Evolutionary conservation across 345 rosid species (phyloP), one percentile per base, ranked within the genome.

Genomic region (Gossypium mustelinum): DNA sequence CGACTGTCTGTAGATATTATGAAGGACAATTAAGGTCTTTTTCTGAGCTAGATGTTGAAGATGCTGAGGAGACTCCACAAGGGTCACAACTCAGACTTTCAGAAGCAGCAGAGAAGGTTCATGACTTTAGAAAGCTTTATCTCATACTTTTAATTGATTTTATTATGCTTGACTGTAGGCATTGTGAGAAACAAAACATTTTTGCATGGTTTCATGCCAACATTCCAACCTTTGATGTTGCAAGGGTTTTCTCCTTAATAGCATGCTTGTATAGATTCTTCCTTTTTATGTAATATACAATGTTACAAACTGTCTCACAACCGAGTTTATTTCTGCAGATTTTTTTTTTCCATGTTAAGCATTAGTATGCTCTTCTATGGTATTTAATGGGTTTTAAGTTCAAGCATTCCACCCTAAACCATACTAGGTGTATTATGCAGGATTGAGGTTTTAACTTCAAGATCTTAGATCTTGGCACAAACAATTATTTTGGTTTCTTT

Each of bases 91-190:
- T 86, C 77, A 83, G 89, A 81, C 85, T 91, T 56, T 81, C 85
- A 11, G 97, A 93, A 72, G 99, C 94, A 77, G 98, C 98, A 79
- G 89, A 89, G 84, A 90, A 95, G 98, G 99, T 95, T 81, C 66
- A 6, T 60, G 55, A 24, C 34, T 62, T n/a, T 39, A 75, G 39
- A 34, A 65, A 20, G 44, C 54, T 75, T 66, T 43, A 34, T 24
- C 20, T 39, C 29, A 54, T 44, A 20, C 45, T 47, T 59, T 29
- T 11, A 20, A 59, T n/a, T 14, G 27, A 13, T 67, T 75, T 54
- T 18, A 63, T 44, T 54, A 22, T 73, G 25, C 56, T 20, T 60
- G 55, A 47, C 24, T 9, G n/a, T 25, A 14, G 57, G 10, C 24
- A 16, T 68, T 39, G 34, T 56, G 52, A 56, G 52, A 22, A 57